Conservation (phyloP, 805 yeast species). For the Torulaspora microellipsoides region DNA sequence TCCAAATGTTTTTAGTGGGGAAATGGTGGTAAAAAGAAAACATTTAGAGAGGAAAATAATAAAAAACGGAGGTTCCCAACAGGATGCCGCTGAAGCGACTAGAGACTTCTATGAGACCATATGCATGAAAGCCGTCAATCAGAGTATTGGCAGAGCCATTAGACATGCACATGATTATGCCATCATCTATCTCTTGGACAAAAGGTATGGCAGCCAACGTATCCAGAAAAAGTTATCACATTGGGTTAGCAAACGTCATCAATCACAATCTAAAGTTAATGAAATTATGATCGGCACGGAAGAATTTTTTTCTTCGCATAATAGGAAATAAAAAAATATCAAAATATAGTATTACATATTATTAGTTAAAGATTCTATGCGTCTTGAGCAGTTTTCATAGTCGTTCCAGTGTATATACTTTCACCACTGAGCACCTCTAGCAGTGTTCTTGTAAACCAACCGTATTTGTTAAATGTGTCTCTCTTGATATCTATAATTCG, state of each 20-base stretch:
- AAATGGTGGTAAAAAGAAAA: constrained; percentile 63
- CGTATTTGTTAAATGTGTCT: constrained; percentile 29
- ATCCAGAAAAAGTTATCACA: constrained; percentile 60
- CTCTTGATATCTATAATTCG: constrained; percentile 29
- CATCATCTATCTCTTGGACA: constrained; percentile 64
- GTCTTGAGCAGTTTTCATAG: constrained; percentile 10
- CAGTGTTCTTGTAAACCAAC: constrained; percentile 34
- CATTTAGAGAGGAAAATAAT: constrained; percentile 55
- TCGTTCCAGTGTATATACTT: constrained; percentile 31
- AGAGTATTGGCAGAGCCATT: constrained; percentile 88
- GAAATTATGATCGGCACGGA: constrained; percentile 23
- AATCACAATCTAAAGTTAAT: constrained; percentile 14
- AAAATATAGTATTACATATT: no score
- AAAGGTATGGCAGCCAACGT: constrained; percentile 44
- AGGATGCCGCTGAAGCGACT: constrained; percentile 46
- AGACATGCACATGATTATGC: constrained; percentile 82
- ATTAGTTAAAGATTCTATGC: no score
- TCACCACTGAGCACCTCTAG: constrained; percentile 22
- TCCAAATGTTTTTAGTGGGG: constrained; percentile 82
- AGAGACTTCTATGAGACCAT: constrained; percentile 69
- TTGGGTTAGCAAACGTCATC: constrained; percentile 60
- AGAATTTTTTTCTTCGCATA: constrained; percentile 18
- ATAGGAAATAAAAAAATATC: neutral
- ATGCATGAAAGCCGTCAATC: constrained; percentile 89
- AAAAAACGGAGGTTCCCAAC: constrained; percentile 43